Conservation (phyloP, 169 alveolate genomes). For the Amoebophrya sp. region DNA sequence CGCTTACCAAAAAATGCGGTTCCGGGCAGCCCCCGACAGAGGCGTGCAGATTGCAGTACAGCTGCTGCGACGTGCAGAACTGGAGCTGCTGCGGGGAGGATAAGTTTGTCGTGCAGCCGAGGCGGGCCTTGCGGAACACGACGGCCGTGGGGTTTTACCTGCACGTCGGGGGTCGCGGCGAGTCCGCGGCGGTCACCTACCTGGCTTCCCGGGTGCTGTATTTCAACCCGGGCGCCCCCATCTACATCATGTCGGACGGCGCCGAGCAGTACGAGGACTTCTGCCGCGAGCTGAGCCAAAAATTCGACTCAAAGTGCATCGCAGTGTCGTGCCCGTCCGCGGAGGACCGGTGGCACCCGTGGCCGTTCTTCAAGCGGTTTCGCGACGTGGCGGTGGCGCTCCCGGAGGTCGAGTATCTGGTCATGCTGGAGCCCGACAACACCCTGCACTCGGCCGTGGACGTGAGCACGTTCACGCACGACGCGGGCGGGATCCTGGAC, state of each 20-base stretch:
- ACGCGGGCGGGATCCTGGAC: background rate
- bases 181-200: background rate
- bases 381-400: background rate
- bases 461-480: background rate
- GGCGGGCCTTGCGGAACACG: too few relatives aligned
- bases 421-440: background rate
- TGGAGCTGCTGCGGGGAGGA: background rate
- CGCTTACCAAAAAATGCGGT: too few relatives aligned
- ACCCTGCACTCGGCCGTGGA: background rate
- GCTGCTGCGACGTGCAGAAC: background rate
- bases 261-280: background rate
- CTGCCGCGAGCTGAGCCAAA: too few relatives aligned
- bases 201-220: background rate
- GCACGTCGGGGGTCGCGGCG: background rate
- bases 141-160: too few relatives aligned
- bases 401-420: background rate
- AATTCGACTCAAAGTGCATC: too few relatives aligned
- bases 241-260: background rate
- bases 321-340: background rate
- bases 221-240: background rate
- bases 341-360: background rate
- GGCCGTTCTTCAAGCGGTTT: background rate
- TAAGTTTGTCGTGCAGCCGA: too few relatives aligned
- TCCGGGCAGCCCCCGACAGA: too few relatives aligned
- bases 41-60: too few relatives aligned